Base-by-base conservation (phyloP, 2,329 filamentous ascomycete genomes). In the Penicillium sp. region DNA sequence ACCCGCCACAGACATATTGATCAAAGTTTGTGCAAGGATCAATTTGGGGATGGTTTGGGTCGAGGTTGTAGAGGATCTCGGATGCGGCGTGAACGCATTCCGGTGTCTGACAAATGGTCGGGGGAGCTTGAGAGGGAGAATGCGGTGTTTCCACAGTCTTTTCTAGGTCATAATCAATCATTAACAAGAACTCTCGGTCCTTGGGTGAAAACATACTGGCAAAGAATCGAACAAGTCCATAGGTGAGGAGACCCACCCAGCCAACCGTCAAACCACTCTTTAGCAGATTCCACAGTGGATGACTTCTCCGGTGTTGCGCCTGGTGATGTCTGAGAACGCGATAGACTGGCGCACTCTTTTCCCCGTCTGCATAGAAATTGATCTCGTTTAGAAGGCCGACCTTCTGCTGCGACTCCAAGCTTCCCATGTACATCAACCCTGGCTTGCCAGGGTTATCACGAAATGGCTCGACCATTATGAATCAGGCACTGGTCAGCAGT, bases 21-120 rank as follows among this genome's bases (percentile, higher is more conserved):
- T 84, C 78, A 42, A 86, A 86, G 52, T 84, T 64, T n/a, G 69
- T 73, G 51, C 82, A 86, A 1, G 82, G 76, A 54, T 85, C 79
- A 26, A 85, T 66, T 2, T 76, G 61, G 42, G 75, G 68, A 59
- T 83, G 80, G 34, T 79, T 66, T 6, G 78, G 74, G 11, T 77
- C 75, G 10, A 83, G 62, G 42, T 78, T 81, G 46, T 77, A 74
- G 6, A 82, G 68, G 26, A 83, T 72, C 45, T 76, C 72, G 9
- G 77, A 79, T 3, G 79, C 73, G 9, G 78, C 79, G 51, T 81
- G 75, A 9, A 82, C 68, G 56, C 79, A 84, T 43, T 75, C 73
- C 28, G 77, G 72, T 7, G 77, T 75, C 32, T 73, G 56, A 55
- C 79, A 82, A 15, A 75, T 45, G 17, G 39, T 27, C 6, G 52